Base-by-base conservation (phyloP, 148 eudicot species). In the Chenopodium berlandieri region DNA sequence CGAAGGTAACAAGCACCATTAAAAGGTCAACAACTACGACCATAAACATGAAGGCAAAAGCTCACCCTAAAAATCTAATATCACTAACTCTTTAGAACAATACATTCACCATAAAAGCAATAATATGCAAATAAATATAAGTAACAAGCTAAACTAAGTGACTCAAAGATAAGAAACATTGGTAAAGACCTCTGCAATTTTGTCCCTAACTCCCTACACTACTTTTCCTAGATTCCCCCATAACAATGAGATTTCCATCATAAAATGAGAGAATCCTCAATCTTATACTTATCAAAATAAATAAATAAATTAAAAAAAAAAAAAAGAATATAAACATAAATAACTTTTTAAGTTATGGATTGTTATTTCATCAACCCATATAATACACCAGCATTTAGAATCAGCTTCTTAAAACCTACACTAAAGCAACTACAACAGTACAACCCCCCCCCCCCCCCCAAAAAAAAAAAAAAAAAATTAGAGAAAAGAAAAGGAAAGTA, bases 1-100 rank as follows among this genome's bases (percentile, higher is more conserved):
- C 64, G 75, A 60, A 14, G 71, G 69, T 3, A 78, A 83, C 34
- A 79, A 62, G 46, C 63, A 76, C 77, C 50, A 76, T 37, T 17
- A 19, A 75, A 50, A 37, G 40, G 27, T 13, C 4, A 56, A 70
- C 50, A 50, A 79, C 25, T 37, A 69, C 71, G 25, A 69, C 37
- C 75, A 25, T 14, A 52, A 73, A 27, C 30, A 37, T 62, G 66
- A n/a, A 46, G 62, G 27, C 19, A 5, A 11, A 25, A 48, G 9
- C 72, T 71, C n/a, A 9, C 60, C 60, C 9, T 9, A 23, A 19
- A 34, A 22, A 23, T 40, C 63, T 13, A 23, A 22, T 70, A 32
- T 58, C 37, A 9, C 9, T 71, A 30, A 31, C 32, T 52, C 12
- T 8, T 34, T 69, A 31, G 9, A 34, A 31, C 20, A 22, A 34